Percentiles rank a stretch among this genome's conserved stretches.
These are phyloP conservation scores for Russula sp. DNA, from an alignment of 768 basidiomycete species.

Conservation along the genomic window DNA sequence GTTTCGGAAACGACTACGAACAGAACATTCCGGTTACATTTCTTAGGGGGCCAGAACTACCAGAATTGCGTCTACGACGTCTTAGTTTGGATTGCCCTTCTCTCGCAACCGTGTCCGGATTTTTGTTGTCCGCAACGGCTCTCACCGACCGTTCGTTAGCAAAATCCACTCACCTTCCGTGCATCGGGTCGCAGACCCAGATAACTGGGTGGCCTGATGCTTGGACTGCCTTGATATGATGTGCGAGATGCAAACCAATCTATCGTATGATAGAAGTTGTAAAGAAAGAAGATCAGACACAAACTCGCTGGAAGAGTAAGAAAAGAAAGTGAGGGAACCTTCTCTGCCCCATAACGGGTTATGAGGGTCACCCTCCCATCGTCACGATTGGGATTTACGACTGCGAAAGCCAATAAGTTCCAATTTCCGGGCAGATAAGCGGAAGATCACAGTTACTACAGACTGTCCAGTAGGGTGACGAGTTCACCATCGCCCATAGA, in stretches of 20 bases:
- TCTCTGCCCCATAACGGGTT: slow-evolving; percentile 87
- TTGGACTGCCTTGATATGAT: slow-evolving; percentile 80
- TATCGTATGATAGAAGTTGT: slow-evolving; percentile 34
- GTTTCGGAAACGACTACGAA: no score
- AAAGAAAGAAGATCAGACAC: neutral
- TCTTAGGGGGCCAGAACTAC: no score
- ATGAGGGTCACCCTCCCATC: slow-evolving; percentile 84
- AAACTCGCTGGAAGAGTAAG: neutral
- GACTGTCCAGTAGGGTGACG: slow-evolving; percentile 69
- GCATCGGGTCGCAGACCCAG: slow-evolving; percentile 98
- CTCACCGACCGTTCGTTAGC: no score
- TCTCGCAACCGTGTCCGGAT: no score
- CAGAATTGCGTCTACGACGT: no score
- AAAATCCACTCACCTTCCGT: slow-evolving; percentile 77
- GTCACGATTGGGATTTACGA: slow-evolving; percentile 85
- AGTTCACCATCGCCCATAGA: slow-evolving; percentile 79
- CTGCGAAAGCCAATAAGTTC: slow-evolving; percentile 41
- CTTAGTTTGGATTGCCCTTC: no score
- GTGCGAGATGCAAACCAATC: slow-evolving; percentile 72
- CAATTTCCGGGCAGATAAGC: neutral
- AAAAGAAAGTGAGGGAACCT: slow-evolving; percentile 45
- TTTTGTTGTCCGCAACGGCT: no score
- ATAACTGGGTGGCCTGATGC: slow-evolving; percentile 79
- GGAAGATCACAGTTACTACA: slow-evolving; percentile 32
- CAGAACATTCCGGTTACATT: no score